A percentile compares a stretch with the other conserved stretches of the same genome.
Evolutionary conservation across 176 grass and related monocot species (phyloP).

Genomic region (Juncus effusus): DNA sequence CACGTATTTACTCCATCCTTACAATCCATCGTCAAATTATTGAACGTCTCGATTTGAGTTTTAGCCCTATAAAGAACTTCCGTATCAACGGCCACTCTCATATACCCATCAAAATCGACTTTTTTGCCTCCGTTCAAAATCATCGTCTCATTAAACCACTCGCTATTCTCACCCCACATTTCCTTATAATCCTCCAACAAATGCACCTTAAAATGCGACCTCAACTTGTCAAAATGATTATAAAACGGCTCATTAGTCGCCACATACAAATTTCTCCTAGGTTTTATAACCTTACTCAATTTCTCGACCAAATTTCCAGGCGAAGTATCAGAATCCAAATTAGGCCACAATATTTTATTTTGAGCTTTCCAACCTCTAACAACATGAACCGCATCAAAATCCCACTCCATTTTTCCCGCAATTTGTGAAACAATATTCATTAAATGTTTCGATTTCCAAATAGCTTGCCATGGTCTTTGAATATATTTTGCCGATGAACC

Average conservation of each 20-base stretch:
- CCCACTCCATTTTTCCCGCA: conserved; percentile 77
- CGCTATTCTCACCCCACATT: conserved; percentile 72
- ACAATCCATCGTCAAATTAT: conserved; percentile 93
- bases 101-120: conserved; percentile 78
- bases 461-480: conserved; percentile 78
- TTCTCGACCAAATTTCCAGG: conserved; percentile 54
- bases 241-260: conserved; percentile 88
- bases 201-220: conserved; percentile 80
- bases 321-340: conserved; percentile 72
- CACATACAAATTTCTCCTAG: conserved; percentile 70
- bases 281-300: conserved; percentile 50
- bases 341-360: conserved; percentile 71
- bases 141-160: conserved; percentile 88
- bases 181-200: conserved; percentile 94
- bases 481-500: conserved; percentile 64
- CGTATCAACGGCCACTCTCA: conserved; percentile 83
- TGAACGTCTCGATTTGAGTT: conserved; percentile 72
- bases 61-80: conserved; percentile 86
- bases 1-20: conserved; percentile 96
- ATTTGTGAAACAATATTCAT: conserved; percentile 98
- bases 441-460: conserved; percentile 86
- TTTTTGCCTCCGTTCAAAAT: conserved; percentile 45
- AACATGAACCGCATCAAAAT: conserved; percentile 83
- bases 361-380: conserved; percentile 77
- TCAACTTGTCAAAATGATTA: conserved; percentile 83